A percentile compares a stretch with the other conserved stretches of the same genome.
These are phyloP conservation scores for Ceratocystis colombiana DNA, from an alignment of 2,329 filamentous ascomycete species.

Conservation along the genomic window DNA sequence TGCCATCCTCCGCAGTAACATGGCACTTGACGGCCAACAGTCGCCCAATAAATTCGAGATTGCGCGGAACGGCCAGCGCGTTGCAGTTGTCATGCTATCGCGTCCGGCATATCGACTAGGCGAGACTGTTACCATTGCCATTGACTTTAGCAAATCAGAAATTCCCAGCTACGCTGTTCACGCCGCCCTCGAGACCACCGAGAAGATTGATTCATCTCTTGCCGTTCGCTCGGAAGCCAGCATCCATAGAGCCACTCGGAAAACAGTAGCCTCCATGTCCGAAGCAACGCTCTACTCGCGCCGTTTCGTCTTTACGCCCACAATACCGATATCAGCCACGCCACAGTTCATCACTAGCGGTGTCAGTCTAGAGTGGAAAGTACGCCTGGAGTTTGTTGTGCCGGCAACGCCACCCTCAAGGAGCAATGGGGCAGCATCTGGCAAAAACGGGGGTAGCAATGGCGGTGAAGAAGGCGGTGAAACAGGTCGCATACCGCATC, in stretches of 20 bases:
- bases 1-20: slow-evolving; percentile 74
- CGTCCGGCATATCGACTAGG: slow-evolving; percentile 82
- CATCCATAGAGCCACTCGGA: slow-evolving; percentile 76
- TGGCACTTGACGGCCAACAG: slow-evolving; percentile 56
- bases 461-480: slow-evolving; percentile 25
- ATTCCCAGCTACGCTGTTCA: slow-evolving; percentile 80
- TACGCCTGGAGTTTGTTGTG: slow-evolving; percentile 87
- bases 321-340: slow-evolving; percentile 72
- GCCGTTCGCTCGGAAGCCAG: slow-evolving; percentile 78
- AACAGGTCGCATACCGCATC: slow-evolving; percentile 32
- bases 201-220: slow-evolving; percentile 68
- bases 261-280: slow-evolving; percentile 64
- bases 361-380: slow-evolving; percentile 75
- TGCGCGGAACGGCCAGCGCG: slow-evolving; percentile 78
- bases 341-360: slow-evolving; percentile 89
- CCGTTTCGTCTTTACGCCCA: slow-evolving; percentile 67
- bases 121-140: slow-evolving; percentile 70
- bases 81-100: slow-evolving; percentile 80
- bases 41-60: slow-evolving; percentile 94
- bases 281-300: slow-evolving; percentile 76
- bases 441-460: not conserved
- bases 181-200: slow-evolving; percentile 72
- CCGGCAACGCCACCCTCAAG: slow-evolving; percentile 33
- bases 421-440: not conserved
- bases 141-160: slow-evolving; percentile 71